These are phyloP conservation scores for Musa beccarii DNA, from an alignment of 176 grass and related monocot genomes.

Conservation along the genomic window DNA sequence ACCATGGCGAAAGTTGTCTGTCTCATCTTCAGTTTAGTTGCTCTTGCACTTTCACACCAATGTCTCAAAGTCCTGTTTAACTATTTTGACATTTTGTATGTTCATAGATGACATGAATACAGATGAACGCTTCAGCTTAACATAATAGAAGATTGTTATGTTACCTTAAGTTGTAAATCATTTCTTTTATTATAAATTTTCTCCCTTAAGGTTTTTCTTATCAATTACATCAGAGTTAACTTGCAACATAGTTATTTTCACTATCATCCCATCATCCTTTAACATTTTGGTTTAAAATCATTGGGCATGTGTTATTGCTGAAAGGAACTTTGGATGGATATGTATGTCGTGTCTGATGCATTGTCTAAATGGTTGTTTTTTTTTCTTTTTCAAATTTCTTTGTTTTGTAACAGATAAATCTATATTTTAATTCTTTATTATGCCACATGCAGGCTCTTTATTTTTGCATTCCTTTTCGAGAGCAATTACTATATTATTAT, in stretches of 20 bases:
- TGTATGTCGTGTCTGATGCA: not conserved
- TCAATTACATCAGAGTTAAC: not conserved
- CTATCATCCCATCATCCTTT: not conserved
- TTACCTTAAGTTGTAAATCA: not conserved
- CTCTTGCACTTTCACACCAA: too few relatives aligned
- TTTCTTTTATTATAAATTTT: not conserved
- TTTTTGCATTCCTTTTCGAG: conserved; percentile 88
- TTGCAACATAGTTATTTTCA: not conserved
- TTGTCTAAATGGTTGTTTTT: not conserved
- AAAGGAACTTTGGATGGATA: not conserved
- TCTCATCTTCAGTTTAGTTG: too few relatives aligned
- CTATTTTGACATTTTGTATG: not conserved
- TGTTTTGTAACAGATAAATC: not conserved
- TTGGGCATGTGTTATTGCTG: not conserved
- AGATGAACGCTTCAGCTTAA: too few relatives aligned
- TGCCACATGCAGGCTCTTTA: conserved; percentile 57
- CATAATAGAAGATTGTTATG: not conserved
- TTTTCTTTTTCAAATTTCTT: not conserved
- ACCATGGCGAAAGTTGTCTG: too few relatives aligned
- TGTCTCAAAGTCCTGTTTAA: too few relatives aligned
- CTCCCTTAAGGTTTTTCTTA: not conserved
- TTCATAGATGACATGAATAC: not conserved
- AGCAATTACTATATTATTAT: conserved; percentile 81
- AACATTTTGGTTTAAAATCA: not conserved
- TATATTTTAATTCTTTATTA: not conserved